These are phyloP conservation scores for Claviceps spartinae DNA, from an alignment of 2,329 filamentous ascomycete genomes.

Conservation along the genomic window DNA sequence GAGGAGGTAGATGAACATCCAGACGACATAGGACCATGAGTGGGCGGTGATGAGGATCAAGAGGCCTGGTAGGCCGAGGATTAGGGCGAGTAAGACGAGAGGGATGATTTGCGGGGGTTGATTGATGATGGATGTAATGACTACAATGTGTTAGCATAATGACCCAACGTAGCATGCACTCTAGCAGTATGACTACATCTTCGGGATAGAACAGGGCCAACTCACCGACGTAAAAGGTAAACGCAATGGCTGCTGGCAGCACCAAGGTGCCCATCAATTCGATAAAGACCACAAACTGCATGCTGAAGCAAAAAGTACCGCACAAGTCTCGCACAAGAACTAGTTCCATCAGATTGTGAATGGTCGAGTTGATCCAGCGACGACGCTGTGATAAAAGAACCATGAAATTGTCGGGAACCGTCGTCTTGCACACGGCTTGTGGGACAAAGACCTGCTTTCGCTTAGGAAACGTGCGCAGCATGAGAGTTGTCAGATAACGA, in stretches of 20 bases:
- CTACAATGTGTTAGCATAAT: slow-evolving; percentile 24
- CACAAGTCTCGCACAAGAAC: slow-evolving; percentile 91
- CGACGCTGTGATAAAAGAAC: slow-evolving; percentile 88
- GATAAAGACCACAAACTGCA: slow-evolving; percentile 97
- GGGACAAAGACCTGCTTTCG: slow-evolving; percentile 97
- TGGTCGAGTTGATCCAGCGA: slow-evolving; percentile 98
- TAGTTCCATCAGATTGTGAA: slow-evolving; percentile 97
- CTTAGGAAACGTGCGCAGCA: slow-evolving; percentile 98
- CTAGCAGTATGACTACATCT: too few species aligned
- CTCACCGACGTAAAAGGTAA: slow-evolving; percentile 87
- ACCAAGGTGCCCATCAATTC: slow-evolving; percentile 91
- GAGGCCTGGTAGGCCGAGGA: slow-evolving; percentile 83
- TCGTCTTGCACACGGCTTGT: slow-evolving; percentile 97
- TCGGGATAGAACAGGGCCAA: too few species aligned
- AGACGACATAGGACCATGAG: slow-evolving; percentile 78
- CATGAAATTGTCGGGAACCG: slow-evolving; percentile 82
- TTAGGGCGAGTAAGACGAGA: slow-evolving; percentile 73
- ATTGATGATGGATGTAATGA: slow-evolving; percentile 72
- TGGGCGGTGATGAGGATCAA: slow-evolving; percentile 90
- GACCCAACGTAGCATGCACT: too few species aligned
- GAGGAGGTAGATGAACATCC: slow-evolving; percentile 93
- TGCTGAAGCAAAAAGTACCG: slow-evolving; percentile 98
- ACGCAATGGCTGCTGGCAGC: slow-evolving; percentile 87
- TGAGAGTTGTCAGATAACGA: slow-evolving; percentile 89
- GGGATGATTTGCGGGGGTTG: slow-evolving; percentile 76